Percentiles rank a stretch among this genome's conserved stretches.
phyloP scores from a whole-genome alignment of 371 early-diverging fungal genomes.

The Chytridium lagenaria region DNA sequence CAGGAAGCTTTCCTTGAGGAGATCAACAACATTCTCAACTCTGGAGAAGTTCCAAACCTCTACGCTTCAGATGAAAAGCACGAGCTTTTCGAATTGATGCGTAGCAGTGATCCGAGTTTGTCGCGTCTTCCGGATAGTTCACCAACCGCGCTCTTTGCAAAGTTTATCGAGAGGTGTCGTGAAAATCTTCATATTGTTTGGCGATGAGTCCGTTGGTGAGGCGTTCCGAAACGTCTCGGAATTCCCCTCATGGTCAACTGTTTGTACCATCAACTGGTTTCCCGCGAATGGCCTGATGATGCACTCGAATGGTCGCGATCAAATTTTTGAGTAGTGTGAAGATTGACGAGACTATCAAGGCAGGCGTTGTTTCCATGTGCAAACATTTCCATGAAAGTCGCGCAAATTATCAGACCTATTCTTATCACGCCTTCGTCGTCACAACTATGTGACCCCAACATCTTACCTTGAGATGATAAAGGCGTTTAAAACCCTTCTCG shows the following conservation, averaged over 20 bases:
- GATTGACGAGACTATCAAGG: conserved; percentile 49
- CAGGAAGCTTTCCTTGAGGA: conserved; percentile 62
- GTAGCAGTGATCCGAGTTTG: conserved; percentile 37
- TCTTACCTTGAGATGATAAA: conserved; percentile 61
- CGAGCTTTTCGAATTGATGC: conserved; percentile 58
- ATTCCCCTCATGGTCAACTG: conserved; percentile 63
- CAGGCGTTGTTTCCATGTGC: conserved; percentile 56
- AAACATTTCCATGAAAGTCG: conserved; percentile 58
- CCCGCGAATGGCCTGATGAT: conserved; percentile 62
- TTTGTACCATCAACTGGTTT: conserved; percentile 66
- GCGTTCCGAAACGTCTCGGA: conserved; percentile 59
- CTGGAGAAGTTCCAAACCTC: conserved; percentile 62
- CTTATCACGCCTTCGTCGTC: conserved; percentile 45
- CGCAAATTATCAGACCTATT: conserved; percentile 48
- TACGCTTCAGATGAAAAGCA: conserved; percentile 60
- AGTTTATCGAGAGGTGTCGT: conserved; percentile 59
- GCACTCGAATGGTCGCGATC: conserved; percentile 59
- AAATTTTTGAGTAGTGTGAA: conserved; percentile 55
- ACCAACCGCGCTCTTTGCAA: conserved; percentile 49
- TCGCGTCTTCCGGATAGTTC: conserved; percentile 43
- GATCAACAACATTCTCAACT: conserved; percentile 60
- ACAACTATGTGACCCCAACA: conserved; percentile 64
- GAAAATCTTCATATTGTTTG: conserved; percentile 60
- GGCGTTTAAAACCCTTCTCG: conserved; percentile 57
- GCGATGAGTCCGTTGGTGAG: conserved; percentile 62